A percentile compares a stretch with the other conserved stretches of the same genome.
phyloP scores from a whole-genome alignment of 164 flowering plant species.

The Dillenia turbinata region DNA sequence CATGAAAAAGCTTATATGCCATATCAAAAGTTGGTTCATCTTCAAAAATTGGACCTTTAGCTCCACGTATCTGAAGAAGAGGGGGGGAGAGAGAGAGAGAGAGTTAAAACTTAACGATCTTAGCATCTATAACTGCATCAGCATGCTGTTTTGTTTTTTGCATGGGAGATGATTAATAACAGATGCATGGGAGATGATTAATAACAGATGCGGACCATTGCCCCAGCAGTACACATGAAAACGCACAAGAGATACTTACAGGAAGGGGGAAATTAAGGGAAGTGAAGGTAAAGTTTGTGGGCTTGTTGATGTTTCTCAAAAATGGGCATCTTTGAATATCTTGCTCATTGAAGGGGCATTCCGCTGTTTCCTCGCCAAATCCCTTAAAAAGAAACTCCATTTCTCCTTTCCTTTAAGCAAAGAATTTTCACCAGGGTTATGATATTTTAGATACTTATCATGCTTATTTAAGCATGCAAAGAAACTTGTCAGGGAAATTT shows the following conservation, averaged over 20 bases:
- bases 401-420: background rate
- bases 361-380: constrained; percentile 18
- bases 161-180: background rate
- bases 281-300: constrained; percentile 68
- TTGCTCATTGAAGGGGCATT: constrained; percentile 29
- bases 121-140: background rate
- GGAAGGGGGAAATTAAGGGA: constrained; percentile 31
- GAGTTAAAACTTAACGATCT: too few species aligned
- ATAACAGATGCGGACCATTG: background rate
- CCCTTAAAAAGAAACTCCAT: constrained; percentile 33
- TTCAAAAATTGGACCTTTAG: constrained; percentile 82
- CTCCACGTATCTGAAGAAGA: constrained; percentile 35
- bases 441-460: too few species aligned
- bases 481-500: too few species aligned
- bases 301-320: constrained; percentile 65
- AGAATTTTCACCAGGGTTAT: too few species aligned
- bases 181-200: background rate
- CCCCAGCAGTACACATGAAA: background rate
- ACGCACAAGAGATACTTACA: constrained; percentile 28
- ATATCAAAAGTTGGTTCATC: constrained; percentile 71
- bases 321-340: constrained; percentile 70
- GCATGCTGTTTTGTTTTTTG: background rate
- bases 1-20: constrained; percentile 78
- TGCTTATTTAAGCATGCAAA: too few species aligned
- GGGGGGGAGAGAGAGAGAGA: background rate